These are phyloP conservation scores for Teratosphaeria nubilosa DNA, from an alignment of 2,329 filamentous ascomycete genomes.

Conservation along the genomic window DNA sequence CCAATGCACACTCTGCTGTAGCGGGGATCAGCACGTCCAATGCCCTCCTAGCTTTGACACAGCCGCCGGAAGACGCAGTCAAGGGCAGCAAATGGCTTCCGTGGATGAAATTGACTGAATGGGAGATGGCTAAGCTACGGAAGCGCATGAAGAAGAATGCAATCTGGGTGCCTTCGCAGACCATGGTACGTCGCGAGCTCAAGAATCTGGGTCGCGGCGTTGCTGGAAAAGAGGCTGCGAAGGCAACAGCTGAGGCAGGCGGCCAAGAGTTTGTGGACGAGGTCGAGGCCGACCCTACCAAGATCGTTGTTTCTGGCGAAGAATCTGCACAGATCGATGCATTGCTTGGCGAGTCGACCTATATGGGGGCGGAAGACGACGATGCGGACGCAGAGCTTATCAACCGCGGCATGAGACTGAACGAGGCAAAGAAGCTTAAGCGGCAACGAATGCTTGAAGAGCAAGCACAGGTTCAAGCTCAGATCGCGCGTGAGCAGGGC, in stretches of 20 bases:
- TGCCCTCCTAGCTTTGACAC: conserved; percentile 47
- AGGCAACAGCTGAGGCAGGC: conserved; percentile 52
- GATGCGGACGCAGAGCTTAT: conserved; percentile 53
- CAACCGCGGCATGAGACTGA: conserved; percentile 67
- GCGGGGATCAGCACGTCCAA: conserved; percentile 53
- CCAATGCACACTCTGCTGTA: conserved; percentile 44
- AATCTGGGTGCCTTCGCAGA: conserved; percentile 73
- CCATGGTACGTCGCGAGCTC: conserved; percentile 73
- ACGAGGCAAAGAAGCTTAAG: conserved; percentile 67
- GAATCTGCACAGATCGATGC: conserved; percentile 23
- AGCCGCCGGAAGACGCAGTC: conserved; percentile 49
- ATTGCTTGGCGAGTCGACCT: conserved; percentile 21
- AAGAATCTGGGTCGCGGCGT: conserved; percentile 54
- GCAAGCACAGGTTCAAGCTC: conserved; percentile 24
- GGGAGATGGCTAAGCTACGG: conserved; percentile 59
- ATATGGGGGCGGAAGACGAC: conserved; percentile 20
- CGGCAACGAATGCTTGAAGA: conserved; percentile 49
- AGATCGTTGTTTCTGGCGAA: conserved; percentile 22
- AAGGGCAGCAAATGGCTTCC: conserved; percentile 52
- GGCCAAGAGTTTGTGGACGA: conserved; percentile 57
- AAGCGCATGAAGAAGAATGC: conserved; percentile 91
- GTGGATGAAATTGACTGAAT: conserved; percentile 56
- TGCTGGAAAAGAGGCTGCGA: conserved; percentile 31
- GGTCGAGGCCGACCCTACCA: conserved; percentile 25
- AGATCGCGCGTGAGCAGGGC: conserved; percentile 24